Percentiles rank a stretch among this genome's conserved stretches.
These are phyloP conservation scores for Xylona heveae DNA, from an alignment of 495 filamentous ascomycete species.

Conservation along the genomic window DNA sequence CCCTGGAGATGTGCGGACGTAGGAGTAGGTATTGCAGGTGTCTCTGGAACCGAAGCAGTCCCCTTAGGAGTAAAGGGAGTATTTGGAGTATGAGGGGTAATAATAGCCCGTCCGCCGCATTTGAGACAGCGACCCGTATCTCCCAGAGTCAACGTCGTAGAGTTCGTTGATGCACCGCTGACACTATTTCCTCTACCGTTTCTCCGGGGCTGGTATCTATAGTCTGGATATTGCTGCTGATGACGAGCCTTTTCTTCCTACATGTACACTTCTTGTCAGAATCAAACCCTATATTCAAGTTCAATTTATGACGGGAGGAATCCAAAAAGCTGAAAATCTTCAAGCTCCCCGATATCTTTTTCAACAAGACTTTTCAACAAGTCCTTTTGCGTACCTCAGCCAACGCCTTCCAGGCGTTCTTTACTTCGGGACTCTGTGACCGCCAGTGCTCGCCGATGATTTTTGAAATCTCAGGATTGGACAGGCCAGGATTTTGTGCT, in stretches of 20 bases:
- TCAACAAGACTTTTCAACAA: neutral
- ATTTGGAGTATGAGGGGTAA: constrained; percentile 28
- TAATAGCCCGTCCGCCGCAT: constrained; percentile 41
- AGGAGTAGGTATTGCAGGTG: too few relatives aligned
- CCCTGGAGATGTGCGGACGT: too few relatives aligned
- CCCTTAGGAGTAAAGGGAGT: constrained; percentile 27
- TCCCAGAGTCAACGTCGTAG: constrained; percentile 19
- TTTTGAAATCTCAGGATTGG: constrained; percentile 96
- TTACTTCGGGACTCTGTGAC: constrained; percentile 46
- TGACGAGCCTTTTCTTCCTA: constrained; percentile 85
- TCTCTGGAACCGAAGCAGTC: too few relatives aligned
- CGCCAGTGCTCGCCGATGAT: constrained; percentile 93
- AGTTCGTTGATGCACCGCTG: too few relatives aligned
- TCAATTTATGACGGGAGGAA: constrained; percentile 1
- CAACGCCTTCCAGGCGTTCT: constrained; percentile 70
- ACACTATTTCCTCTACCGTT: constrained; percentile 30
- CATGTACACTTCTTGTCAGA: constrained; percentile 5
- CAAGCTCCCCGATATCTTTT: neutral
- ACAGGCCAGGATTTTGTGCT: constrained; percentile 61
- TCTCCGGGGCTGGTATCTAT: constrained; percentile 81
- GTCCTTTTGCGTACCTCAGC: constrained; percentile 40
- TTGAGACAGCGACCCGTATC: constrained; percentile 28
- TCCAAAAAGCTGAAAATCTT: neutral
- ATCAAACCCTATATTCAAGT: constrained; percentile 8
- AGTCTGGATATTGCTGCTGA: constrained; percentile 76